phyloP scores from a whole-genome alignment of 2,329 filamentous ascomycete species.

The Plenodomus biglobosus region DNA sequence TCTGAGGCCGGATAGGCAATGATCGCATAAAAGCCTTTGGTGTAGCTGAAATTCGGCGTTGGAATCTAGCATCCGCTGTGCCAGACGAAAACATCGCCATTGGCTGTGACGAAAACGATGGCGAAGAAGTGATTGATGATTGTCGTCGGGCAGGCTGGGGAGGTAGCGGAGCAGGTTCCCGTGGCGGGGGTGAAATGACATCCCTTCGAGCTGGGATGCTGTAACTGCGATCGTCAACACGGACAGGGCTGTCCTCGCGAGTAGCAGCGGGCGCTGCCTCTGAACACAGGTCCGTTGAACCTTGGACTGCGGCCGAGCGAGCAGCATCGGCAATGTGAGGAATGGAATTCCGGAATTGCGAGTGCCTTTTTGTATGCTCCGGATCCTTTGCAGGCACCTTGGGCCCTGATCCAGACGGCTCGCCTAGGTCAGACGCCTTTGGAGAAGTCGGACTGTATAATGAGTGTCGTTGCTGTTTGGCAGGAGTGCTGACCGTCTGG shows the following conservation, averaged over 20 bases:
- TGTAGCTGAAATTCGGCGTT: constrained; percentile 34
- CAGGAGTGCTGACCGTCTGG: constrained; percentile 18
- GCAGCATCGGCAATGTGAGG: constrained; percentile 8
- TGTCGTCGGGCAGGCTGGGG: constrained; percentile 28
- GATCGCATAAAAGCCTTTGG: constrained; percentile 43
- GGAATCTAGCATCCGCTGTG: constrained; percentile 11
- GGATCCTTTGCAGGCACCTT: background rate
- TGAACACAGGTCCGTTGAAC: background rate
- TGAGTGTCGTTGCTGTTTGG: constrained; percentile 34
- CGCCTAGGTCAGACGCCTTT: constrained; percentile 14
- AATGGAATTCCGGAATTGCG: constrained; percentile 7
- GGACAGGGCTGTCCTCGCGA: constrained; percentile 24
- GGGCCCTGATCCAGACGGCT: constrained; percentile 4
- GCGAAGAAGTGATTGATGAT: constrained; percentile 23
- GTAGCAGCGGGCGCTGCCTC: constrained; percentile 7
- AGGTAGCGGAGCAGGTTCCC: constrained; percentile 27
- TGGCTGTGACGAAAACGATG: constrained; percentile 4
- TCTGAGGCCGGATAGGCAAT: constrained; percentile 39
- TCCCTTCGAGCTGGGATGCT: constrained; percentile 28
- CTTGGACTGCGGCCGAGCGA: constrained; percentile 6
- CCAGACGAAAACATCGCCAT: constrained; percentile 8
- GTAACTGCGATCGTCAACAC: constrained; percentile 28
- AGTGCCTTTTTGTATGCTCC: background rate
- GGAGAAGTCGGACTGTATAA: constrained; percentile 34
- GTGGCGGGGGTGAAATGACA: constrained; percentile 36